Percentiles rank a stretch among this genome's conserved stretches.
Evolutionary conservation across 2,329 filamentous ascomycete genomes (phyloP).

Genomic region (Pleurostoma richardsiae): DNA sequence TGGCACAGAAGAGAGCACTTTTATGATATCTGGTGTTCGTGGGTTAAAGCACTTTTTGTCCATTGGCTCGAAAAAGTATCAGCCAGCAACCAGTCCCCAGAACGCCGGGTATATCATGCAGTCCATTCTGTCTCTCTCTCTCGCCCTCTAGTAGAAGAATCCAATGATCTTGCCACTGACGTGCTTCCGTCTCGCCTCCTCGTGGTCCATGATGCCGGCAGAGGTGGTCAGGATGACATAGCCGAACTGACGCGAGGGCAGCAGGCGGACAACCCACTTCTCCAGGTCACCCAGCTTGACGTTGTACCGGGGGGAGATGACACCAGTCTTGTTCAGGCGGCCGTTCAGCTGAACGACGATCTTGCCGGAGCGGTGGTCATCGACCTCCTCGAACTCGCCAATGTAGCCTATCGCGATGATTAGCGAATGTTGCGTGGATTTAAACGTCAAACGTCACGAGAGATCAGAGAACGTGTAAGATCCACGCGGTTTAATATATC

Average conservation of each 20-base stretch:
- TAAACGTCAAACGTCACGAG: constrained; percentile 88
- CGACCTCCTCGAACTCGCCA: constrained; percentile 98
- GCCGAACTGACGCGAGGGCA: constrained; percentile 99
- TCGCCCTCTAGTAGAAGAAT: constrained; percentile 83
- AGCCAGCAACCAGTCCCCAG: constrained; percentile 6
- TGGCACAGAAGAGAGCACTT: too few species aligned
- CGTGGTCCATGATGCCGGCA: constrained; percentile 99
- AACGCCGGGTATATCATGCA: constrained; percentile 17
- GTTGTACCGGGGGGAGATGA: constrained; percentile 99
- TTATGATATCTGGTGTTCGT: background rate
- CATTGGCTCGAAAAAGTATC: constrained; percentile 3
- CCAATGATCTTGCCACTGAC: constrained; percentile 98
- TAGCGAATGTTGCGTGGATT: constrained; percentile 81
- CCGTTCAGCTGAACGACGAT: constrained; percentile 99
- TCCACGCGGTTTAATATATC: constrained; percentile 85
- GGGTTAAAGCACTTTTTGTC: constrained; percentile 2
- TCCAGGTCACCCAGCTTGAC: constrained; percentile 95
- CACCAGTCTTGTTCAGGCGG: constrained; percentile 98
- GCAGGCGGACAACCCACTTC: constrained; percentile 99
- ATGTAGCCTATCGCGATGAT: constrained; percentile 76
- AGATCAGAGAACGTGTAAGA: constrained; percentile 96
- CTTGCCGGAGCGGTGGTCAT: constrained; percentile 99
- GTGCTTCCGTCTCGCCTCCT: constrained; percentile 98
- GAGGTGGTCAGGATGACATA: constrained; percentile 99
- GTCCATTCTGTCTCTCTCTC: constrained; percentile 2